These are phyloP conservation scores for Eucommia ulmoides DNA, from an alignment of 257 asterid genomes.

Conservation along the genomic window DNA sequence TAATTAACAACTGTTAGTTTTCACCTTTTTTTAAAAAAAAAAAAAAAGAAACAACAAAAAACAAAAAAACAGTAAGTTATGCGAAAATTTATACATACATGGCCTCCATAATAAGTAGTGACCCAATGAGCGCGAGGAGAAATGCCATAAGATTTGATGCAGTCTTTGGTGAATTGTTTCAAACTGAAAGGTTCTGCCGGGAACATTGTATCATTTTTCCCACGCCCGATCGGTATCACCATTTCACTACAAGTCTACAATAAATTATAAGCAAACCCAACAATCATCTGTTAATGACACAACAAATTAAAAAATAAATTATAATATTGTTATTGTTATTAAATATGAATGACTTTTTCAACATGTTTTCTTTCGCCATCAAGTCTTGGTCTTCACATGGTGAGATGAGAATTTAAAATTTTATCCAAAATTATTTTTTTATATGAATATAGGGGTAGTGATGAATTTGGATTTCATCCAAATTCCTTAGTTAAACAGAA, in stretches of 20 bases:
- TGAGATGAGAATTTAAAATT: too few species aligned
- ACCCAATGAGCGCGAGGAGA: conserved; percentile 12
- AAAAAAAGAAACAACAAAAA: not conserved
- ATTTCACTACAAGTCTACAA: conserved; percentile 6
- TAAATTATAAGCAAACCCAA: too few species aligned
- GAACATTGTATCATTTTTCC: not conserved
- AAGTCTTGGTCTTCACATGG: too few species aligned
- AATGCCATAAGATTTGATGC: not conserved
- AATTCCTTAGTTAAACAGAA: too few species aligned
- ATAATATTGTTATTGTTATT: too few species aligned
- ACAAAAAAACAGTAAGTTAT: not conserved
- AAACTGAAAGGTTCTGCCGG: not conserved
- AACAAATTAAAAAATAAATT: too few species aligned
- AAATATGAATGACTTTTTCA: too few species aligned
- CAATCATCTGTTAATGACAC: too few species aligned
- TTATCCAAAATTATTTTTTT: too few species aligned
- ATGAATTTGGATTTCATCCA: too few species aligned
- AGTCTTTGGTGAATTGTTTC: not conserved
- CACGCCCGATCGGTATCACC: conserved; percentile 4
- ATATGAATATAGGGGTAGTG: too few species aligned
- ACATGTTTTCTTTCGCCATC: too few species aligned
- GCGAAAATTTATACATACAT: conserved; percentile 15
- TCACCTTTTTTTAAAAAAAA: not conserved
- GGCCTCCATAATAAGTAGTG: conserved; percentile 40
- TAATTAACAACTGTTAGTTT: not conserved